Evolutionary conservation across 441 rosid species (phyloP).

Genomic region (Flueggea neowawraea): DNA sequence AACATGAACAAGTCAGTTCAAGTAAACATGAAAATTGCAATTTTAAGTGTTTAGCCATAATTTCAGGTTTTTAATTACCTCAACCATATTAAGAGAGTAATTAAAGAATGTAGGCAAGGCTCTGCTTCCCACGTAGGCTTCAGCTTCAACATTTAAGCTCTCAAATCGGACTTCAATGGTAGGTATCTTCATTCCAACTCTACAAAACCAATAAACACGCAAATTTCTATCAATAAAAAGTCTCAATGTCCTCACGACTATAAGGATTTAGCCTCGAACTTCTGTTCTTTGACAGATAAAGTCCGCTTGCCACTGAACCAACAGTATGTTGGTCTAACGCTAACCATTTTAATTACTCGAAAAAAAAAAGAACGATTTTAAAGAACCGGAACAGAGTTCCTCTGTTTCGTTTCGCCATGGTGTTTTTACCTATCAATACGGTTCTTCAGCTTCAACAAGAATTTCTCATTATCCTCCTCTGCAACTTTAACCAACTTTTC

Average conservation of each 20-base stretch:
- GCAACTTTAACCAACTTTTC: conserved; percentile 50
- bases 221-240: neutral
- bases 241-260: neutral
- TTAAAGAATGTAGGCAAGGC: conserved; percentile 62
- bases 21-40: neutral
- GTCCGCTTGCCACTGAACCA: too few species aligned
- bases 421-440: conserved; percentile 50
- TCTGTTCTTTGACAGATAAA: too few species aligned
- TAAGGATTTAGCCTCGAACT: too few species aligned
- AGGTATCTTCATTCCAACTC: conserved; percentile 63
- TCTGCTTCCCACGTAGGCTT: conserved; percentile 65
- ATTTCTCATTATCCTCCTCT: conserved; percentile 60
- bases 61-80: conserved; percentile 26
- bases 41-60: too few species aligned
- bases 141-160: conserved; percentile 58
- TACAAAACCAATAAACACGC: conserved; percentile 10
- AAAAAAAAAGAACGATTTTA: neutral
- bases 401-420: neutral
- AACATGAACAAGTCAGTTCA: neutral
- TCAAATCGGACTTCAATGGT: conserved; percentile 73
- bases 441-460: conserved; percentile 57
- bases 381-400: neutral
- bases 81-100: conserved; percentile 37
- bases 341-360: neutral
- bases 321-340: too few species aligned